Percentiles rank a stretch among this genome's conserved stretches.
These are phyloP conservation scores for Scenedesmus sp. DNA, from an alignment of 163 green algal genomes.

Conservation along the genomic window DNA sequence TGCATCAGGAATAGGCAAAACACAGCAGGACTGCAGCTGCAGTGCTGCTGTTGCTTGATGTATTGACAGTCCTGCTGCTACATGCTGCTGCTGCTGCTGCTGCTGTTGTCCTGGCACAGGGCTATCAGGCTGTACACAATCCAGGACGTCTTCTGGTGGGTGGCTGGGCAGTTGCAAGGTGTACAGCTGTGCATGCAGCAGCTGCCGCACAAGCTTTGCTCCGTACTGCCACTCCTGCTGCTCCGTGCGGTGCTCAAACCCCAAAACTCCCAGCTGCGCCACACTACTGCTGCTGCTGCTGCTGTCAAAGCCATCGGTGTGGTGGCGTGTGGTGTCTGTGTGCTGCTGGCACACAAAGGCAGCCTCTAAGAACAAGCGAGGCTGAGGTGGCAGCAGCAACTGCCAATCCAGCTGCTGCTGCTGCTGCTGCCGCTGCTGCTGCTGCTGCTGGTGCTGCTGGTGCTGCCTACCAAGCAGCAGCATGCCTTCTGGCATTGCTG, in stretches of 20 bases:
- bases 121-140: neutral
- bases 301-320: neutral
- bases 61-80: neutral
- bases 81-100: slow-evolving; percentile 16
- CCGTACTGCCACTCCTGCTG: slow-evolving; percentile 9
- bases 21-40: neutral
- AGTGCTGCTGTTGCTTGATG: neutral
- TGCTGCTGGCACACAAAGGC: neutral
- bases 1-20: slow-evolving; percentile 17
- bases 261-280: neutral
- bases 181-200: slow-evolving; percentile 2
- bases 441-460: neutral
- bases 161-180: neutral
- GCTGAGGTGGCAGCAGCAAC: neutral
- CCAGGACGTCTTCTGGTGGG: neutral
- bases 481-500: slow-evolving; percentile 14
- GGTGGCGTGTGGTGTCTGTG: neutral
- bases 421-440: slow-evolving; percentile 8
- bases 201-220: neutral
- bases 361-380: neutral
- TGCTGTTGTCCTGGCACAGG: neutral
- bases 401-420: slow-evolving; percentile 8
- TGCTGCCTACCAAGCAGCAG: slow-evolving; percentile 15
- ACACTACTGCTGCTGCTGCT: neutral
- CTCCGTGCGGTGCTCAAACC: neutral